Base-by-base conservation (phyloP, 257 asterid genomes). In the Solanum rostratum region DNA sequence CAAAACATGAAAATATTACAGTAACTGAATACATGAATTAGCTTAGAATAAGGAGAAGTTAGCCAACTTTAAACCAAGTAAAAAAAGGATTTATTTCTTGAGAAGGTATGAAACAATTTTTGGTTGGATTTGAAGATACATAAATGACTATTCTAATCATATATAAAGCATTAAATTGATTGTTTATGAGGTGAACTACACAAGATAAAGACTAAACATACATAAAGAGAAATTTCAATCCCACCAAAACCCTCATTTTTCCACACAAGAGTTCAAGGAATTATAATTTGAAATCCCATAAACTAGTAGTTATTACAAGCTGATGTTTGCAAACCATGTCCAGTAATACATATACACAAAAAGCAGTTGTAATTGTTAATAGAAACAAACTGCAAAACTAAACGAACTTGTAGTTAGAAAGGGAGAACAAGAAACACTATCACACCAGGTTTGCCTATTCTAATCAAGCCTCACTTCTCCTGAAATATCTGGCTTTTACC, bases 401-500 rank as follows among this genome's bases (percentile, higher is more conserved):
- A 20, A 71, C 12, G 15, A 74, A 24, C 82, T 27, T 29, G 39
- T 76, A 50, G 27, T 19, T 24, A 27, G 20, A 14, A 78, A 29
- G 87, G 65, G 59, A 5, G 9, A 84, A 59, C 27, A 60, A 46
- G 43, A 13, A n/a, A 39, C 52, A 55, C 57, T 29, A 86, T 52
- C 86, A 22, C 71, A 76, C 74, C 33, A 80, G 46, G 65, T 69
- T 74, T 84, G 8, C 94, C 85, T 22, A 50, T 69, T 30, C 20
- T 55, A 76, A 50, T 49, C 10, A 33, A 78, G 85, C 63, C 59
- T 82, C 79, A 59, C 57, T 41, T 82, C 46, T 66, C 30, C 69
- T 43, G 84, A 49, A 43, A 81, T 66, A 49, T 15, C 65, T 29
- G 73, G 74, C 85, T 29, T 84, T 84, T 11, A 39, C 83, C 41